A percentile compares a stretch with the other conserved stretches of the same genome.
Conservation (phyloP, 306 rosid genomes). For the Morella rubra region DNA sequence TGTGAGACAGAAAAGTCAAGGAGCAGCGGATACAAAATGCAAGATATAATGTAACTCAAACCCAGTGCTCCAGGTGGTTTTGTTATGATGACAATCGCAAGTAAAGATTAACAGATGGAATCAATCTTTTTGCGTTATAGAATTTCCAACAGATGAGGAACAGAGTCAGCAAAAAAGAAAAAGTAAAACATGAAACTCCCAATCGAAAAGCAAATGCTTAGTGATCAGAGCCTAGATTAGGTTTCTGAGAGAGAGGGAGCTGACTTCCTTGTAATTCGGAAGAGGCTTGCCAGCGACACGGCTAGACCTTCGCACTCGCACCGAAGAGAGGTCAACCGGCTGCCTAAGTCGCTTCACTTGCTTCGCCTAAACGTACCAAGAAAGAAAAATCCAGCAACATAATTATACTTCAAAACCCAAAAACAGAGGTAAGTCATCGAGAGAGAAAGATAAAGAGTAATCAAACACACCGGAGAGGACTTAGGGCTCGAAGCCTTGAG, state of each 20-base stretch:
- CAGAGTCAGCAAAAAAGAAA: background rate
- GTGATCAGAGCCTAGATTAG: background rate
- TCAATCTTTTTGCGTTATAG: background rate
- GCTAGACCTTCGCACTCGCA: conserved; percentile 42
- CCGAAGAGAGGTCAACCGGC: conserved; percentile 22
- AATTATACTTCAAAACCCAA: background rate
- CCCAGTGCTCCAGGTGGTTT: background rate
- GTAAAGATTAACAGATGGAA: background rate
- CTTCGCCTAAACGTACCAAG: conserved; percentile 26
- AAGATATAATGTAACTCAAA: background rate
- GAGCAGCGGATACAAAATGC: background rate
- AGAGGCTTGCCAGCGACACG: conserved; percentile 34
- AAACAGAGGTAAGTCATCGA: background rate
- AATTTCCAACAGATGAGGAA: background rate
- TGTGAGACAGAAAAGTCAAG: no score
- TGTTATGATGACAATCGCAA: background rate
- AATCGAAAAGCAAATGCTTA: background rate
- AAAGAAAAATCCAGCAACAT: background rate
- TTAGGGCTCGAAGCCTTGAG: conserved; percentile 36
- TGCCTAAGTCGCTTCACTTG: conserved; percentile 33
- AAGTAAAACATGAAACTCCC: no score
- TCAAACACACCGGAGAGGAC: conserved; percentile 38
- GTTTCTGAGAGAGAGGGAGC: background rate
- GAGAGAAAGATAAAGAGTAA: background rate
- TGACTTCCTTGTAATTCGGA: conserved; percentile 49